Percentiles rank a stretch among this genome's conserved stretches.
Evolutionary conservation across 805 yeast genomes (phyloP).

Genomic region (Lipomyces lipofer): DNA sequence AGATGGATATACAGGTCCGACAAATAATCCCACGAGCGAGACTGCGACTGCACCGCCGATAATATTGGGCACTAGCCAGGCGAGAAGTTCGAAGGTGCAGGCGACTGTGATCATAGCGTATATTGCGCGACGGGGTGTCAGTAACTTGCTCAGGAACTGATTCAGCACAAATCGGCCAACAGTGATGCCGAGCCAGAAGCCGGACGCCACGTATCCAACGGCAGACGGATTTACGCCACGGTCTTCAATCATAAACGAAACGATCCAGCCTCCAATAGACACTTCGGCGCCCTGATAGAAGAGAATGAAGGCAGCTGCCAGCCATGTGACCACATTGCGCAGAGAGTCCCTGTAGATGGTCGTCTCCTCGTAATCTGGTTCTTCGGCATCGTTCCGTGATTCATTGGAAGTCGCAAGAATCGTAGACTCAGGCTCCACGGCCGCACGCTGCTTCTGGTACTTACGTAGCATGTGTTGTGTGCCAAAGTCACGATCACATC

Average conservation of each 20-base stretch:
- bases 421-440: neutral
- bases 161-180: conserved; percentile 56
- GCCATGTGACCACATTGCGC: conserved; percentile 38
- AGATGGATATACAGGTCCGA: conserved; percentile 74
- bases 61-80: conserved; percentile 53
- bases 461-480: conserved; percentile 18
- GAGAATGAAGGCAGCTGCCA: conserved; percentile 55
- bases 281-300: conserved; percentile 72
- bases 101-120: conserved; percentile 40
- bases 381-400: neutral
- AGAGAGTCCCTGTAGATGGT: conserved; percentile 13
- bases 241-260: conserved; percentile 58
- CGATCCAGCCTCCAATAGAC: conserved; percentile 70
- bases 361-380: neutral
- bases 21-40: conserved; percentile 55
- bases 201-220: conserved; percentile 65
- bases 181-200: conserved; percentile 72
- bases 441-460: conserved; percentile 3
- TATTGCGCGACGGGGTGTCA: conserved; percentile 40
- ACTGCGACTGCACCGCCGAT: conserved; percentile 50
- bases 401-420: neutral
- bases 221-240: conserved; percentile 49
- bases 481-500: conserved; percentile 26
- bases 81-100: conserved; percentile 43
- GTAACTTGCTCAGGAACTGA: conserved; percentile 23